Conservation (phyloP, 495 filamentous ascomycete species). For the Eremomyces bilateralis region DNA sequence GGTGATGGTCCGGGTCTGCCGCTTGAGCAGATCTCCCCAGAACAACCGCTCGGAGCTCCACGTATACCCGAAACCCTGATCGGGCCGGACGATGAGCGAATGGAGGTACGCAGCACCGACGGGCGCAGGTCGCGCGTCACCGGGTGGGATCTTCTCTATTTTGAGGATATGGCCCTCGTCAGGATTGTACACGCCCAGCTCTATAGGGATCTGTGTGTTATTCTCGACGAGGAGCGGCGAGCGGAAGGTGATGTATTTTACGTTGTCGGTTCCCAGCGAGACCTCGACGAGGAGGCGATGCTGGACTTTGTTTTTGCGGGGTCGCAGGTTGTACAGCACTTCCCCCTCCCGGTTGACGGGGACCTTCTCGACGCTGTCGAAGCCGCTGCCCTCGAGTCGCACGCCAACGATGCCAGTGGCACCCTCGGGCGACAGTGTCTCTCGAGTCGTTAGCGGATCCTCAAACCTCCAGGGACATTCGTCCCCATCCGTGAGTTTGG, state of each 20-base stretch:
- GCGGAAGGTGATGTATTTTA: slow-evolving; percentile 93
- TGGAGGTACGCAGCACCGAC: slow-evolving; percentile 84
- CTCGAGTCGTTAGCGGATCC: slow-evolving; percentile 80
- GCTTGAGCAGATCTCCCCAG: slow-evolving; percentile 77
- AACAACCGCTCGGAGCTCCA: slow-evolving; percentile 78
- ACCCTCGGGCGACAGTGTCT: slow-evolving; percentile 68
- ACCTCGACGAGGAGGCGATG: slow-evolving; percentile 87
- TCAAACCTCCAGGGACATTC: slow-evolving; percentile 93
- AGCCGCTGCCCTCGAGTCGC: slow-evolving; percentile 77
- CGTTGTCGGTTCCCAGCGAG: slow-evolving; percentile 70
- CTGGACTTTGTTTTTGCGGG: slow-evolving; percentile 59
- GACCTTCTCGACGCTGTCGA: slow-evolving; percentile 73
- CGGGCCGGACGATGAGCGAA: slow-evolving; percentile 73
- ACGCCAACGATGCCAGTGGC: slow-evolving; percentile 57
- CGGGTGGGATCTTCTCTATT: slow-evolving; percentile 92
- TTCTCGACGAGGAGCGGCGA: slow-evolving; percentile 96
- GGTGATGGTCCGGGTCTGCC: slow-evolving; percentile 62
- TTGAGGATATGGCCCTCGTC: slow-evolving; percentile 81
- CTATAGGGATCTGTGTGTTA: slow-evolving; percentile 87
- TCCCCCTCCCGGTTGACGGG: slow-evolving; percentile 88
- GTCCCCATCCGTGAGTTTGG: slow-evolving; percentile 69
- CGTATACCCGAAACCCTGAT: slow-evolving; percentile 88
- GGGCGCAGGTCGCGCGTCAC: slow-evolving; percentile 74
- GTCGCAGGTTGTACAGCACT: slow-evolving; percentile 61
- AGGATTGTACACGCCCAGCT: slow-evolving; percentile 79